Evolutionary conservation across 331 rosid species (phyloP), one percentile per base, ranked within the genome.

Genomic region (Cucumis variabilis): DNA sequence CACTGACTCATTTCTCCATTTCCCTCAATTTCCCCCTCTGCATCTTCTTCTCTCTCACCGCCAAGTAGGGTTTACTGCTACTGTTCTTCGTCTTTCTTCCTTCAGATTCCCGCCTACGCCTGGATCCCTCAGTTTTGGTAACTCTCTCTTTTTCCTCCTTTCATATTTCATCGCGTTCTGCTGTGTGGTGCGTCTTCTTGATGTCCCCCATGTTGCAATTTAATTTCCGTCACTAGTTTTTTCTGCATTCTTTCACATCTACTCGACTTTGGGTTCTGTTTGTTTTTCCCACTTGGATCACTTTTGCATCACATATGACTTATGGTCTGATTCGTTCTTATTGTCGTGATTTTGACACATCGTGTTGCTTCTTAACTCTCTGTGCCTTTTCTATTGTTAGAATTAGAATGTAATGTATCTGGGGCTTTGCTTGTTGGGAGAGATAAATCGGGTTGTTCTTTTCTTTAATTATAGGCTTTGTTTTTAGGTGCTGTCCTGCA

Each of bases 201-300:
- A 14, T 46, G 68, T 80, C 68, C 41, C 2, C 50, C 69, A 9
- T 58, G 11, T 58, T 81, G 53, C 13, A 58, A 30, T 81, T 60
- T 19, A 20, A 60, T 81, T 58, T 81, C 50, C 17, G 13, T 81
- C 71, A 13, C 85, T 55, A 21, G 28, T 81, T 81, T 60, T 60
- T 33, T 19, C 58, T 82, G 72, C 86, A 82, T 82, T 82, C 15
- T 24, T 8, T 37, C 86, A 82, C 74, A 82, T 82, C 86, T 63
- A 37, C 37, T 82, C 60, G 58, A 82, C 6, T 63, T 37, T 27
- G 46, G 24, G 51, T 37, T 82, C 15, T 82, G 15, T 82, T 58
- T 58, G 5, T 62, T 30, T 82, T 62, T 37, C 23, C 72, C 27
- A 7, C 16, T 79, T 77, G 5, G 46, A 79, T 79, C 67, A 24